These are phyloP conservation scores for Penicillium soppii DNA, from an alignment of 495 filamentous ascomycete species.

Conservation along the genomic window DNA sequence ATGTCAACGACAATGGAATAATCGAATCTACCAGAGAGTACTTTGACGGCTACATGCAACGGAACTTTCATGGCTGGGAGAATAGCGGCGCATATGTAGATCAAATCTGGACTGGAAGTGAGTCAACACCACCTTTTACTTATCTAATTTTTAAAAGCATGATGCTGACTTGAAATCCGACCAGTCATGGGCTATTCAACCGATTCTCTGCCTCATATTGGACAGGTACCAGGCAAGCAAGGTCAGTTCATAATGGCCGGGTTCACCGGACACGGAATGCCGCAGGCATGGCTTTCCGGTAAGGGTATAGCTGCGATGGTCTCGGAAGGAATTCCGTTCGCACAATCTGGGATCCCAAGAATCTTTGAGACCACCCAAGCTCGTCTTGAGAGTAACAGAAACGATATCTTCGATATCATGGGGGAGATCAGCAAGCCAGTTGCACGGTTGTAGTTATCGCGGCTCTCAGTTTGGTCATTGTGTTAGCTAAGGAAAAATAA, in stretches of 20 bases:
- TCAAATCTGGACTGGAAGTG: slow-evolving; percentile 50
- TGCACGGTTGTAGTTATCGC: no score
- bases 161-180: no score
- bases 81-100: slow-evolving; percentile 31
- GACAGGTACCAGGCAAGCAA: slow-evolving; percentile 34
- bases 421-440: no score
- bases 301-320: slow-evolving; percentile 41
- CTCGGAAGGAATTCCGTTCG: background rate
- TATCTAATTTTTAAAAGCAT: no score
- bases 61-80: slow-evolving; percentile 47
- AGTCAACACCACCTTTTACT: slow-evolving; percentile 23
- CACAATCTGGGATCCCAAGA: background rate
- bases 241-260: slow-evolving; percentile 41
- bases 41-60: slow-evolving; percentile 44
- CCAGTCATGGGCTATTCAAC: slow-evolving; percentile 32
- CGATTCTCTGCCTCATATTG: slow-evolving; percentile 39
- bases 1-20: slow-evolving; percentile 42
- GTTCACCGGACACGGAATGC: slow-evolving; percentile 47
- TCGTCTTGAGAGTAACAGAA: background rate
- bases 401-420: no score
- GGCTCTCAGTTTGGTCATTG: no score
- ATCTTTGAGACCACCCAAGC: background rate
- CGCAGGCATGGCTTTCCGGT: slow-evolving; percentile 37
- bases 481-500: no score
- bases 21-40: slow-evolving; percentile 33